Evolutionary conservation across 2,329 filamentous ascomycete genomes (phyloP).

Genomic region (Cladosporium halotolerans): DNA sequence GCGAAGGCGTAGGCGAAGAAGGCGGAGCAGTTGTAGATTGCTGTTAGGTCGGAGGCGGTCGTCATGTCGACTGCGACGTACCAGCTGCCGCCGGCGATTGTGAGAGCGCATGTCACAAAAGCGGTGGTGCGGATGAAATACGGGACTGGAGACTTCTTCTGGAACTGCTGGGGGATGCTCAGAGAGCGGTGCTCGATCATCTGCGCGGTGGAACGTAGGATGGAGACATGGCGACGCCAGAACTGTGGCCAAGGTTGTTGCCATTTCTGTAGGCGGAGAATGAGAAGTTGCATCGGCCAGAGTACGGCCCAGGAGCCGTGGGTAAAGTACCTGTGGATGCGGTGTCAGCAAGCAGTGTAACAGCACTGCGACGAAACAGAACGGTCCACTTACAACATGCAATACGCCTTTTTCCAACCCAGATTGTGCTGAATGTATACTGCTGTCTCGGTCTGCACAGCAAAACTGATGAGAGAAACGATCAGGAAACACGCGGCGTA

Average conservation of each 20-base stretch:
- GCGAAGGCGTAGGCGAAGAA: conserved; percentile 99
- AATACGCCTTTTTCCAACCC: conserved; percentile 97
- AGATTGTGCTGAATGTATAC: conserved; percentile 89
- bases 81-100: conserved; percentile 87
- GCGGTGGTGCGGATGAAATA: conserved; percentile 78
- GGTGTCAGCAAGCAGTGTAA: not conserved
- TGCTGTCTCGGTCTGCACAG: conserved; percentile 90
- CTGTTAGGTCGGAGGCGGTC: conserved; percentile 86
- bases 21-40: conserved; percentile 98
- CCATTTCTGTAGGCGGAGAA: conserved; percentile 73
- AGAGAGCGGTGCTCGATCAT: conserved; percentile 82
- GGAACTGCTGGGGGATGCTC: conserved; percentile 49
- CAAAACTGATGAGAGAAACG: conserved; percentile 79
- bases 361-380: not conserved
- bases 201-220: conserved; percentile 61
- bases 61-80: conserved; percentile 93
- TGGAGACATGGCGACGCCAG: conserved; percentile 66
- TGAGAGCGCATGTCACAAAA: conserved; percentile 77
- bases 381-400: conserved; percentile 60
- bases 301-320: conserved; percentile 89
- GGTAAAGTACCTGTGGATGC: conserved; percentile 58
- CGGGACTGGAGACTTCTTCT: conserved; percentile 50
- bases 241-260: conserved; percentile 75
- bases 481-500: conserved; percentile 79
- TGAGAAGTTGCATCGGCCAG: conserved; percentile 76